Evolutionary conservation across 305 asterid species (phyloP), one percentile per base, ranked within the genome.

Genomic region (Rubia peregrina): DNA sequence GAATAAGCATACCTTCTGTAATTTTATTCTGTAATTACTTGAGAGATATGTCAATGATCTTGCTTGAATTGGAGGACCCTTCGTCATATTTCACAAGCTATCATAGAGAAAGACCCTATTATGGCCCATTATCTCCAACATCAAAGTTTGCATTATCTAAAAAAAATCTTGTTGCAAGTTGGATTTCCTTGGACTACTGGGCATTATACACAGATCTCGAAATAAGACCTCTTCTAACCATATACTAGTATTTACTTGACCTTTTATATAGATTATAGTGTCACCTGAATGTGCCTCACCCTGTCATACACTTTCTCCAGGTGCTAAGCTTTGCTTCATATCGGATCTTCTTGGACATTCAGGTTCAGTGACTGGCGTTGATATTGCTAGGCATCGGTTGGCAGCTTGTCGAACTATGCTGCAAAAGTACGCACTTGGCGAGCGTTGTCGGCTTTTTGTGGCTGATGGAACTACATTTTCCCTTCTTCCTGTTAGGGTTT

Each of bases 251-350:
- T 63, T 33, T 24, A 19, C 53, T 46, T 40, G 66, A 65, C 48
- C 26, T 63, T 40, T 14, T 57, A 33, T 46, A 19, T 9, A 21
- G 12, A 19, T n/a, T n/a, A n/a, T n/a, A n/a, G n/a, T n/a, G 55
- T 33, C 24, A 60, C 36, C 67, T 68, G 9, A 69, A 69, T 59
- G 63, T 49, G 68, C 65, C 42, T 41, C 65, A 74, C 56, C 79
- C 76, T 67, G 4, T 55, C 56, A n/a, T 26, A 33, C 33, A 74
- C 51, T 77, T 48, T 5, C 75, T 80, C 80, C 86, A 93, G 98
- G 97, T 79, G 98, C 98, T 77, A 93, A 93, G 78, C 96, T 93
- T 69, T 93, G 97, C 83, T 89, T 89, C 96, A 87, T 89, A 71
- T 55, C 83, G 78, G 96, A 93, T 85, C 80, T 91, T 85, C 91